Base-by-base conservation (phyloP, 2,329 filamentous ascomycete species). In the Cytospora mali region DNA sequence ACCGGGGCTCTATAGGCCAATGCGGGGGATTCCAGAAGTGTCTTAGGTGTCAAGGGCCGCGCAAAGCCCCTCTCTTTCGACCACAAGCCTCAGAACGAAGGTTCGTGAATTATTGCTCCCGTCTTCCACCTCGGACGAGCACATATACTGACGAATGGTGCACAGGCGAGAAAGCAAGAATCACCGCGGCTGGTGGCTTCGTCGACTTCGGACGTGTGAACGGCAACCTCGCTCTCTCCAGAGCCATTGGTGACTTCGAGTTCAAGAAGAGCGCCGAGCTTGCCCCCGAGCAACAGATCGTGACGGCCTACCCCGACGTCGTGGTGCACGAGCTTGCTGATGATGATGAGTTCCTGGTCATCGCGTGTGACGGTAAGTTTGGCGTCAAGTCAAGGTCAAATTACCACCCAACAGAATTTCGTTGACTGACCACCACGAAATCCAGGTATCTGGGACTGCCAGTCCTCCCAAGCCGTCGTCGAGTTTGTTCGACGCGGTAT, bases 251-350 rank as follows among this genome's bases (percentile, higher is more conserved):
- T 70, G 95, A 99, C 77, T 99, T 99, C 74, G 95, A 99, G 76
- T 99, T 99, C 85, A 99, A 99, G 85, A 98, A 98, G 85, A 97
- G 93, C 76, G 91, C 94, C 70, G 93, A 97, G 73, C 87, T 99
- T 54, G 89, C 94, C 3, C 95, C 95, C n/a, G 95, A 99, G 80
- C 92, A 96, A 75, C 95, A 99, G 78, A 98, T 99, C 69, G 95
- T 99, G 50, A 99, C 95, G 18, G 95, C 95, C 6, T 98, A 89
- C 77, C 95, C 95, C 25, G 95, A 99, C 74, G 93, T 99, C 51
- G 92, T 92, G 60, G 85, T 91, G 65, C 95, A 99, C 75, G 92
- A 97, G 58, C 84, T 98, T 68, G 89, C 87, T 60, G 90, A 95
- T 56, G 93, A 99, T 73, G 95, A 99, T 73, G 95, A 99, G 75